Evolutionary conservation across 306 rosid genomes (phyloP), one percentile per base, ranked within the genome.

Genomic region (Notholithocarpus densiflorus): DNA sequence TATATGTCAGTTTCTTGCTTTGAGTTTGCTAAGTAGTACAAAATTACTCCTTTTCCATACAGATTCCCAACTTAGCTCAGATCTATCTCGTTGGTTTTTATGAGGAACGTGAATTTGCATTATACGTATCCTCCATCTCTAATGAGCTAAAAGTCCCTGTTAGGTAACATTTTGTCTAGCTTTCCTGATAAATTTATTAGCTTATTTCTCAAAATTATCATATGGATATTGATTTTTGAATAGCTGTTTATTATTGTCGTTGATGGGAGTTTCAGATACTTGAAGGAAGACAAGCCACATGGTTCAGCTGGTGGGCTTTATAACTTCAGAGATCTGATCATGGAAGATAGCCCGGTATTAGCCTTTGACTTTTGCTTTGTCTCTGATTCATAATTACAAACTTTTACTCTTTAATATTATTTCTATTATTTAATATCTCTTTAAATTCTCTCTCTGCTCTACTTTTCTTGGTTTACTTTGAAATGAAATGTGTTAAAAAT

Each of bases 271-370:
- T 26, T 73, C 81, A 94, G 97, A 83, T 95, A 95, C 82, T 78
- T 95, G 91, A 95, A 76, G 85, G 99, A 95, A 80, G 98, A 95
- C 37, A 93, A 86, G 76, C 99, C 99, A 40, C 98, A 90, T 76
- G 99, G 98, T 77, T 95, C 99, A 51, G 99, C 96, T 76, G 99
- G 99, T 80, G 97, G 98, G 17, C 90, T 95, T 70, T 90, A 93
- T 78, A 89, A 87, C 82, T 95, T 95, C 75, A 89, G 90, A 81
- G 96, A 95, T 91, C 80, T 88, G 79, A 90, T 95, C 88, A 90
- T 93, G 98, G 98, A 95, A 88, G 98, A 93, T 34, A 83, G 74
- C 84, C 97, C 98, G 81, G 99, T 95, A 81, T 68, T 65, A 70
- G 18, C 71, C 77, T 83, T 71, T 48, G 60, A 34, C 84, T 81